phyloP scores from a whole-genome alignment of 805 yeast genomes.

The Cyberlindnera misumaiensis region DNA sequence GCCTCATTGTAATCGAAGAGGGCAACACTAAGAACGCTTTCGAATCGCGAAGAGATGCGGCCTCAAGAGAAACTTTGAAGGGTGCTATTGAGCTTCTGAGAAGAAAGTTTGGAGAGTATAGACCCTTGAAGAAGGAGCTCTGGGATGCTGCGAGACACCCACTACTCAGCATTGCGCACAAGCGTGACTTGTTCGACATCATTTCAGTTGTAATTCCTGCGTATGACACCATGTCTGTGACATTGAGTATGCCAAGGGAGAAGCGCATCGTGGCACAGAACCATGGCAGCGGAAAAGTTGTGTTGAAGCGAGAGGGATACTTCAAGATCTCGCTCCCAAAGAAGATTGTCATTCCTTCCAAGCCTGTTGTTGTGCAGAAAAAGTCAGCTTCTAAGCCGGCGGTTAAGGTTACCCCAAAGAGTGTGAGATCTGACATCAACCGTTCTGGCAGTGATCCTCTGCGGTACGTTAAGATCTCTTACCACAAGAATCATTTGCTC shows the following conservation, averaged over 20 bases:
- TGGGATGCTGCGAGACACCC: conserved; percentile 70
- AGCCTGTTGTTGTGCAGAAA: neutral
- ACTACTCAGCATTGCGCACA: conserved; percentile 48
- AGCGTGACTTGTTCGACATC: conserved; percentile 56
- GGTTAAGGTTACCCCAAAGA: conserved; percentile 1
- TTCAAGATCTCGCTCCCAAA: conserved; percentile 18
- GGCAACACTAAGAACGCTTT: conserved; percentile 34
- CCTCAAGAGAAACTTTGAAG: conserved; percentile 54
- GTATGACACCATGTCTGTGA: conserved; percentile 52
- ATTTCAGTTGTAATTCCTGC: conserved; percentile 62
- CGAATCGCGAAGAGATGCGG: conserved; percentile 51
- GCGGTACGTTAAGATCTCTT: conserved; percentile 37
- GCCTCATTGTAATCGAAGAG: conserved; percentile 50
- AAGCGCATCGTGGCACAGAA: conserved; percentile 57
- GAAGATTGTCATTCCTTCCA: conserved; percentile 1
- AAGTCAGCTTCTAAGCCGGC: neutral
- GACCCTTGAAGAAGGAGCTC: conserved; percentile 49
- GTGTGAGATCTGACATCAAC: conserved; percentile 16
- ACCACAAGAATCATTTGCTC: conserved; percentile 28
- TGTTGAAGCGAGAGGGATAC: conserved; percentile 47
- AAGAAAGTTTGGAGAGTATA: conserved; percentile 46
- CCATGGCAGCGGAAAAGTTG: conserved; percentile 46
- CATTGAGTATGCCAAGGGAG: conserved; percentile 59
- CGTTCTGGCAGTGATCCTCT: conserved; percentile 23
- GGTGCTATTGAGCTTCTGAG: conserved; percentile 65